Conservation (phyloP, 2,329 filamentous ascomycete species). For the Xylariaceae sp. region DNA sequence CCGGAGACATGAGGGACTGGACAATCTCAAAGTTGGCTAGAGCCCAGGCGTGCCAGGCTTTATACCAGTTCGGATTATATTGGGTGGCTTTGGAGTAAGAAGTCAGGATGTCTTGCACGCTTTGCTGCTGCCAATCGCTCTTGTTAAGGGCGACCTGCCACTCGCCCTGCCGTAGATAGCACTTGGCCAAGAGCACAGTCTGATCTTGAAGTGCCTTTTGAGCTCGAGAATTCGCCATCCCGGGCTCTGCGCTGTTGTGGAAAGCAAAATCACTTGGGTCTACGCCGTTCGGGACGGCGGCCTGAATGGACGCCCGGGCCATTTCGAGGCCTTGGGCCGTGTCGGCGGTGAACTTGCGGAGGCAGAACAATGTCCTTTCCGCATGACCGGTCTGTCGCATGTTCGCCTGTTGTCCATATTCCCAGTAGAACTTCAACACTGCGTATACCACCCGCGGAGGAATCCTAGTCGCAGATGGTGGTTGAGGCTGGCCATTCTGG, state of each 20-base stretch:
- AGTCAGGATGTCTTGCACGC: slow-evolving; percentile 80
- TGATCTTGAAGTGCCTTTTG: slow-evolving; percentile 51
- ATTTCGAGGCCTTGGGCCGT: slow-evolving; percentile 47
- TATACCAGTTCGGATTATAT: slow-evolving; percentile 94
- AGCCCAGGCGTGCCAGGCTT: slow-evolving; percentile 99
- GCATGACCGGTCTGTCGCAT: slow-evolving; percentile 36
- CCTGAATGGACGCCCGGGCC: slow-evolving; percentile 38
- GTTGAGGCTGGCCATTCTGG: slow-evolving; percentile 28
- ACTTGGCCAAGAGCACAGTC: slow-evolving; percentile 77
- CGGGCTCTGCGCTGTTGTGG: slow-evolving; percentile 37
- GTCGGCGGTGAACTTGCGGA: slow-evolving; percentile 54
- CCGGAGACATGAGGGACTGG: slow-evolving; percentile 64
- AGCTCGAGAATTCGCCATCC: slow-evolving; percentile 39
- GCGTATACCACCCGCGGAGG: slow-evolving; percentile 85
- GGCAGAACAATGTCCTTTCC: slow-evolving; percentile 50
- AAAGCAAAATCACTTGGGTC: slow-evolving; percentile 43
- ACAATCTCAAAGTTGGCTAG: slow-evolving; percentile 98
- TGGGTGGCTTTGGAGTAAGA: slow-evolving; percentile 88
- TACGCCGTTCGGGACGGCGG: slow-evolving; percentile 40
- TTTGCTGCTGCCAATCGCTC: slow-evolving; percentile 80
- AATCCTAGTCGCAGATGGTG: slow-evolving; percentile 35
- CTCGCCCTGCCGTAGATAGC: slow-evolving; percentile 91
- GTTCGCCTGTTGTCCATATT: slow-evolving; percentile 59
- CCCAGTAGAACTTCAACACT: slow-evolving; percentile 97
- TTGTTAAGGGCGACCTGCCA: slow-evolving; percentile 85